Conservation (phyloP, 1,284 basidiomycete genomes). For the Crepidotus sp. region DNA sequence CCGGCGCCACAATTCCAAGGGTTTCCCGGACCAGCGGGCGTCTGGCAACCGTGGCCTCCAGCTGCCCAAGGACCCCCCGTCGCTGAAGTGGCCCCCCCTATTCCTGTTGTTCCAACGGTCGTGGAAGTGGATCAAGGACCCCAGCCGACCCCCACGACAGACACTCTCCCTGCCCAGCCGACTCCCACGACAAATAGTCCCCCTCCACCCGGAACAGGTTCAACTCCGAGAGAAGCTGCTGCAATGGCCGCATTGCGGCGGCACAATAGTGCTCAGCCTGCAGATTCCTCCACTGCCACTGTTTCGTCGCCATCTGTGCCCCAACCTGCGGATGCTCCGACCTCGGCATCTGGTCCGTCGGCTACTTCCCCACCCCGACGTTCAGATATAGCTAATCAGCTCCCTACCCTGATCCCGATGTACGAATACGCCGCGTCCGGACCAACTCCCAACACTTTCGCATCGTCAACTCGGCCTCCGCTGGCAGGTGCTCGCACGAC, state of each 20-base stretch:
- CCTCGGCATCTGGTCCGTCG: conserved; percentile 15
- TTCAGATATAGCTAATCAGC: too few species aligned
- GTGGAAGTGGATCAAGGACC: conserved; percentile 1
- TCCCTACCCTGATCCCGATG: conserved; percentile 48
- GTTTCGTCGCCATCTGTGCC: conserved; percentile 9
- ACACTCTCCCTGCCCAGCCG: background rate
- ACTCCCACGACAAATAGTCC: conserved; percentile 4
- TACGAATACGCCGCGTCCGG: conserved; percentile 29
- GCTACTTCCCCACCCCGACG: conserved; percentile 8
- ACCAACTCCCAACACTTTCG: conserved; percentile 4
- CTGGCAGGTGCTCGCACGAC: conserved; percentile 8
- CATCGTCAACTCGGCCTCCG: conserved; percentile 9
- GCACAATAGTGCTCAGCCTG: conserved; percentile 18
- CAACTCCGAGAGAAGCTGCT: conserved; percentile 35
- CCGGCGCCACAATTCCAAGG: conserved; percentile 42
- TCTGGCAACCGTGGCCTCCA: conserved; percentile 52
- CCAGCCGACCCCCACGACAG: conserved; percentile 1
- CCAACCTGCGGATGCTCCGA: conserved; percentile 9
- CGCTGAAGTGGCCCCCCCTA: too few species aligned
- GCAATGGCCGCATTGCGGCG: conserved; percentile 37
- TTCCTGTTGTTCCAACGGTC: conserved; percentile 4
- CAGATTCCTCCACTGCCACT: conserved; percentile 10
- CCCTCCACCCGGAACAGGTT: conserved; percentile 12
- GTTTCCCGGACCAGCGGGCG: conserved; percentile 54
- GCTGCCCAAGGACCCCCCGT: conserved; percentile 23